Evolutionary conservation across 768 basidiomycete genomes (phyloP), one percentile per base, ranked within the genome.

Genomic region (Nidularia pulvinata): DNA sequence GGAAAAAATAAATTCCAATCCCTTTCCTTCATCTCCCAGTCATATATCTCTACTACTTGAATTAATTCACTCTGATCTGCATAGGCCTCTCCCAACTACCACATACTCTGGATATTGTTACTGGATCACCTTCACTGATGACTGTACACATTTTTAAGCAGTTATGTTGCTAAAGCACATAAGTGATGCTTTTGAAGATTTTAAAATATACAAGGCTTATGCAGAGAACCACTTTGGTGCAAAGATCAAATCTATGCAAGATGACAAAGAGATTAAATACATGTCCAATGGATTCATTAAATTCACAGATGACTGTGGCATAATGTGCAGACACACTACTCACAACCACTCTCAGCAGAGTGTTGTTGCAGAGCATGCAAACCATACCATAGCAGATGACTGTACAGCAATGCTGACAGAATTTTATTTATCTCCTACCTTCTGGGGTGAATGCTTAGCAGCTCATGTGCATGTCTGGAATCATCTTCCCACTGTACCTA

Each of bases 301-400:
- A 14, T 64, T 58, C 57, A 60, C 55, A 39, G 60, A 59, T 35
- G 57, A 60, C 36, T 48, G 57, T 44, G 66, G 65, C 1, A 69
- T 69, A 51, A 50, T 33, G 2, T 53, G 61, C 6, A 57, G 63
- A 46, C 57, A 60, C 51, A 68, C 62, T 11, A 53, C 45, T 30
- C 48, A 61, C 4, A 61, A 64, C 35, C 58, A 56, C 45, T 74
- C 73, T 3, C 69, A 75, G 57, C 74, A 79, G 51, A 81, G 79
- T 59, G 69, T 73, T n/a, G 65, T 75, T 5, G 74, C 73, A 0
- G 74, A 81, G 53, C 53, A 68, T 3, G 55, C 58, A 1, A 78
- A 80, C 47, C 57, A 65, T 7, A 70, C 66, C 1, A 52, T 79
- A n/a, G 56, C 62, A 1, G 69, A 16, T 46, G 52, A 30, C 25